Base-by-base conservation (phyloP, 2,329 filamentous ascomycete species). In the Scortechinia acanthostroma region DNA sequence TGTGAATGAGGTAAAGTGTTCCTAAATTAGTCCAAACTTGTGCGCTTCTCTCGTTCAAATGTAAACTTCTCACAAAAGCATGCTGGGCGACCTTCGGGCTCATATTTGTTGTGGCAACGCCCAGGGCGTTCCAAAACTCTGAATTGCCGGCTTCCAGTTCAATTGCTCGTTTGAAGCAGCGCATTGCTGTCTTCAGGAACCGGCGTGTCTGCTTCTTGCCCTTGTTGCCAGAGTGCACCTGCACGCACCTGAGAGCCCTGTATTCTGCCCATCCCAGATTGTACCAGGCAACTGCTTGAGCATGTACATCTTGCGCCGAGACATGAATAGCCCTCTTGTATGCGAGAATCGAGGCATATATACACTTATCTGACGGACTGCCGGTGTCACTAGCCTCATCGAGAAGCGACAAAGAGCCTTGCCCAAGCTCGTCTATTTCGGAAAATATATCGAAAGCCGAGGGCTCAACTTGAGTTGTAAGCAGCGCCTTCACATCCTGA, bases 71-170 rank as follows among this genome's bases (percentile, higher is more conserved):
- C 13, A 95, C 86, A 54, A 98, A 91, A 0, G 93, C 82, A 61
- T 98, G 94, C 61, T 98, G 93, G 0, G 93, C 83, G 2, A 98
- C 88, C 46, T 85, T 82, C 0, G 91, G 86, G 56, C 88, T 96
- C 52, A 96, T 74, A 42, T 80, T 80, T 50, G 88, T 91, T 2
- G 93, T 96, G 21, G 88, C 89, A 3, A 97, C 88, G 43, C 91
- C 93, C 2, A 98, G 74, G 0, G 93, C 85, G 58, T 97, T 97
- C 93, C 93, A 98, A 61, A 97, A 97, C 53, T 97, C 91, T 0
- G 88, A 72, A 58, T 97, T 98, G 44, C 90, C 88, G 4, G 91
- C 87, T 62, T 98, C 94, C 1, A 96, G 73, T 63, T 97, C 93
- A 51, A 98, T 98, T 1, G 93, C 88, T 40, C 88, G 77, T 66